Conservation (phyloP, 345 rosid species). For the Rhodomyrtus tomentosa region DNA sequence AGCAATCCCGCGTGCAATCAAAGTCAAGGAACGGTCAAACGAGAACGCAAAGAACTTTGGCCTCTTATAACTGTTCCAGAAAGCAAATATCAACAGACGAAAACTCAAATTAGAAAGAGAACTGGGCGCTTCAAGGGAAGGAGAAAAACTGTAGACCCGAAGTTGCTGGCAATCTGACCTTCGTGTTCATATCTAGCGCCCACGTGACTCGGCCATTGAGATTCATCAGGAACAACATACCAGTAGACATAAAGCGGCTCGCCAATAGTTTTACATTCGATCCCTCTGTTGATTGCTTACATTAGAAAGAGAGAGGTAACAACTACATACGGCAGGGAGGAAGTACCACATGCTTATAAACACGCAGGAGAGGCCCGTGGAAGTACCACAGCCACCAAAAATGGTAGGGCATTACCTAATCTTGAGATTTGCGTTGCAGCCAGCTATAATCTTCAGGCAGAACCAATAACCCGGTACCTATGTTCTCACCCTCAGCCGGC, state of each 20-base stretch:
- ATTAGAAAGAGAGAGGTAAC: background rate
- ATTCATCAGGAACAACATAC: background rate
- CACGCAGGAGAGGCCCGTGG: background rate
- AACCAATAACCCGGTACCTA: background rate
- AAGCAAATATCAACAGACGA: background rate
- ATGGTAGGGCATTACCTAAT: background rate
- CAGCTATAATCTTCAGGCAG: background rate
- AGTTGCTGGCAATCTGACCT: background rate
- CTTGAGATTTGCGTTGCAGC: background rate
- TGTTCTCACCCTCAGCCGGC: background rate
- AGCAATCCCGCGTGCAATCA: background rate
- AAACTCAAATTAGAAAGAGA: background rate
- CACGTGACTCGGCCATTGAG: background rate
- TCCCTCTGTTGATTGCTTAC: background rate
- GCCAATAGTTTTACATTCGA: background rate
- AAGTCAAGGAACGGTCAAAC: background rate
- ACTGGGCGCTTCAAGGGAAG: background rate
- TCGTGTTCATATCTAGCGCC: background rate
- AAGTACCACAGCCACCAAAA: background rate
- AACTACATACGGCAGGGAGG: background rate
- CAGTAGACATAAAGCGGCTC: background rate
- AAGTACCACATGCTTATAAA: slow-evolving; percentile 1
- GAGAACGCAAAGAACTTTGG: background rate
- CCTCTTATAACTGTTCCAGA: background rate
- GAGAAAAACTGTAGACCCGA: background rate